A percentile compares a stretch with the other conserved stretches of the same genome.
Conservation (phyloP, 805 yeast species). For the Ogataea pini region DNA sequence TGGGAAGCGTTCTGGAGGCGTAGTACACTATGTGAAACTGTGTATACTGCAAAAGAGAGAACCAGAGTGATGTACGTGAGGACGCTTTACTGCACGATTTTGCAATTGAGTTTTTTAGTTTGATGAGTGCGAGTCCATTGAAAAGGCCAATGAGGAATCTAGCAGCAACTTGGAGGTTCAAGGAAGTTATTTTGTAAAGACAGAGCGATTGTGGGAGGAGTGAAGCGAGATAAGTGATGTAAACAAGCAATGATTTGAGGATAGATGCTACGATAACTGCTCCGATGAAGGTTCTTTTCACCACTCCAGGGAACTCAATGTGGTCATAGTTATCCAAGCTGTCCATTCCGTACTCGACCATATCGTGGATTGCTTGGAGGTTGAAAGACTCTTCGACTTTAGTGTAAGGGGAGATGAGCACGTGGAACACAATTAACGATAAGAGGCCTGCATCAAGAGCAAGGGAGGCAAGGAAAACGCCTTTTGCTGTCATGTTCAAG, state of each 20-base stretch:
- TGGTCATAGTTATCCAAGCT: constrained; percentile 65
- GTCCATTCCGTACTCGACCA: constrained; percentile 60
- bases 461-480: not conserved
- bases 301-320: constrained; percentile 78
- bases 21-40: constrained; percentile 84
- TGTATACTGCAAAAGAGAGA: constrained; percentile 53
- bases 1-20: constrained; percentile 85
- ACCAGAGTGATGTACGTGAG: constrained; percentile 52
- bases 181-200: constrained; percentile 37
- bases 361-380: constrained; percentile 85
- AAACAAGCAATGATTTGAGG: constrained; percentile 38
- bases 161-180: constrained; percentile 52
- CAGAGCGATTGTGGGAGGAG: constrained; percentile 6
- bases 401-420: constrained; percentile 71
- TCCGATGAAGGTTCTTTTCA: constrained; percentile 84
- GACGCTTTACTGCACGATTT: constrained; percentile 26
- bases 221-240: not conserved
- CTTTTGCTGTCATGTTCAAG: not conserved
- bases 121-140: constrained; percentile 55
- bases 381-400: constrained; percentile 95
- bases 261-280: constrained; percentile 53
- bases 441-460: constrained; percentile 38
- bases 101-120: constrained; percentile 45
- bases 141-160: constrained; percentile 63
- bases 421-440: constrained; percentile 47